Conservation (phyloP, 2,329 filamentous ascomycete genomes). For the Sarocladium oryzae region DNA sequence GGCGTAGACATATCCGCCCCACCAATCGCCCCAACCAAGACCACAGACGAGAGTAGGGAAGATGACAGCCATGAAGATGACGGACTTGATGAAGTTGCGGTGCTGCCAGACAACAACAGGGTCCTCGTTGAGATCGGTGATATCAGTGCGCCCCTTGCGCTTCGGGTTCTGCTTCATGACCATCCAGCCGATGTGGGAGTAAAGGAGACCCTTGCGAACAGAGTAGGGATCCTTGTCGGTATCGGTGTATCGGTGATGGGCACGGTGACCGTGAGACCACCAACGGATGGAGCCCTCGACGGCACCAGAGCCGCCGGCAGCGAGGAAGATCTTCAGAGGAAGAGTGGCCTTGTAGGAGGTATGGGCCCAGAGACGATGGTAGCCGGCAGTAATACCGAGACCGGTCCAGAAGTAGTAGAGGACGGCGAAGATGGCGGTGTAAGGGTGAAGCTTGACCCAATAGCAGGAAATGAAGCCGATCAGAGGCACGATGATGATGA, state of each 20-base stretch:
- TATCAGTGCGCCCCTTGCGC: slow-evolving; percentile 80
- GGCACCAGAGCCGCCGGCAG: slow-evolving; percentile 73
- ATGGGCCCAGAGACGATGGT: slow-evolving; percentile 77
- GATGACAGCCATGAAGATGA: slow-evolving; percentile 68
- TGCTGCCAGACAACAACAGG: slow-evolving; percentile 83
- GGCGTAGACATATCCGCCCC: slow-evolving; percentile 76
- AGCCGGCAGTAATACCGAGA: slow-evolving; percentile 65
- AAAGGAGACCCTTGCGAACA: slow-evolving; percentile 79
- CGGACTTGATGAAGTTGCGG: slow-evolving; percentile 75
- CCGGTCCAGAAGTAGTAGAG: slow-evolving; percentile 80
- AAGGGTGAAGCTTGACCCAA: slow-evolving; percentile 68
- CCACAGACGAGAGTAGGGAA: slow-evolving; percentile 72
- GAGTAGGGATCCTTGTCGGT: slow-evolving; percentile 90
- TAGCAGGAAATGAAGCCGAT: slow-evolving; percentile 66
- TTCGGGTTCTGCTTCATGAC: slow-evolving; percentile 90
- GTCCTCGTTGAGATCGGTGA: slow-evolving; percentile 82
- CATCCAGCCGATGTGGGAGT: slow-evolving; percentile 82
- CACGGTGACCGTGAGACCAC: slow-evolving; percentile 83
- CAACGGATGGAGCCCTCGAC: slow-evolving; percentile 82
- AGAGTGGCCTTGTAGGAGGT: slow-evolving; percentile 71
- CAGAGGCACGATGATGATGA: slow-evolving; percentile 74
- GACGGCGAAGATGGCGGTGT: slow-evolving; percentile 68
- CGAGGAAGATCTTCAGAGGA: slow-evolving; percentile 75
- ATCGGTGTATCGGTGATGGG: slow-evolving; percentile 87
- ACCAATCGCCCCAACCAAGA: slow-evolving; percentile 73